These are phyloP conservation scores for Euphorbia pulcherrima DNA, from an alignment of 345 rosid genomes.

Conservation along the genomic window DNA sequence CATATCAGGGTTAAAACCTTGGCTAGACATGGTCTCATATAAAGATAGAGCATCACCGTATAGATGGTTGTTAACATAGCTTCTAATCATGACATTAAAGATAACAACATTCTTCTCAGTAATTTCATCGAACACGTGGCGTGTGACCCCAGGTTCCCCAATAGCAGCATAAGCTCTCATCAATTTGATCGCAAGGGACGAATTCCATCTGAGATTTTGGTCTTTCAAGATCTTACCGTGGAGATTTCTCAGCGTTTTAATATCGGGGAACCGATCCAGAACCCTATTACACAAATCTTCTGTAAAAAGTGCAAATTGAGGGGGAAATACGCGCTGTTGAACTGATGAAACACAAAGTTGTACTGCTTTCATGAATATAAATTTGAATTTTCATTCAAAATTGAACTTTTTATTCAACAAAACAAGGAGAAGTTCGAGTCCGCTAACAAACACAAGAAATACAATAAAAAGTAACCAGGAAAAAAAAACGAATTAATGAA, in stretches of 20 bases:
- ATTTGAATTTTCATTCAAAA: background rate
- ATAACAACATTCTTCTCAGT: slow-evolving; percentile 58
- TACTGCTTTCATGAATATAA: slow-evolving; percentile 36
- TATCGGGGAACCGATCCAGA: slow-evolving; percentile 52
- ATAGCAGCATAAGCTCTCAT: slow-evolving; percentile 52
- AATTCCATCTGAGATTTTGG: slow-evolving; percentile 26
- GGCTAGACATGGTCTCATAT: slow-evolving; percentile 37
- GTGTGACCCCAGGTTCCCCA: slow-evolving; percentile 43
- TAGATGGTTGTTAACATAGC: slow-evolving; percentile 50
- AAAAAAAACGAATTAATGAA: background rate
- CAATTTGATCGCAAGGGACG: slow-evolving; percentile 54
- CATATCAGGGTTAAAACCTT: slow-evolving; percentile 48
- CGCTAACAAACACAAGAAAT: background rate
- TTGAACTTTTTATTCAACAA: background rate
- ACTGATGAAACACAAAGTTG: slow-evolving; percentile 20
- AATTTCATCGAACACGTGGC: slow-evolving; percentile 66
- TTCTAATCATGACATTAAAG: slow-evolving; percentile 70
- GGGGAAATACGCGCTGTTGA: slow-evolving; percentile 12
- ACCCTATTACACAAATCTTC: slow-evolving; percentile 35
- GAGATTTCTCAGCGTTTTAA: slow-evolving; percentile 39
- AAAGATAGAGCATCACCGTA: slow-evolving; percentile 45
- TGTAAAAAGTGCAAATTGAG: slow-evolving; percentile 14
- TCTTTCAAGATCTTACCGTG: slow-evolving; percentile 40
- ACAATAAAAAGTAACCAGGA: background rate
- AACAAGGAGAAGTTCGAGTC: background rate